These are phyloP conservation scores for Ogataea parapolymorpha DNA, from an alignment of 805 yeast species.

Conservation along the genomic window DNA sequence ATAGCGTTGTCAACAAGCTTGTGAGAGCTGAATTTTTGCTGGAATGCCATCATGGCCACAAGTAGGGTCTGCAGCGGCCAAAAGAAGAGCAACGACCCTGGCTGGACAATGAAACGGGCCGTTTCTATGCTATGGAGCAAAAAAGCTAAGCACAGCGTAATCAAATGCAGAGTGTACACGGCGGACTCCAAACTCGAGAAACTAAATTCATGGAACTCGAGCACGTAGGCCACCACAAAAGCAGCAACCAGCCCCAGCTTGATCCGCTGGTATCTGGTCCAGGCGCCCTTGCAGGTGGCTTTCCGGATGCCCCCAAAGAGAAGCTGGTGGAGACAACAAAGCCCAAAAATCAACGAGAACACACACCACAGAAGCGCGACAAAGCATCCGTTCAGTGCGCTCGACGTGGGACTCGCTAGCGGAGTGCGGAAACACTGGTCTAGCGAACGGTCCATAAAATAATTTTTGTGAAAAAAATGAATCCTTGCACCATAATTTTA, in stretches of 20 bases:
- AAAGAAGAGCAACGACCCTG: constrained; percentile 38
- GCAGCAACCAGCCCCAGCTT: neutral
- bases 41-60: constrained; percentile 15
- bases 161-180: constrained; percentile 2
- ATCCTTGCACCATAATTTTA: constrained; percentile 2
- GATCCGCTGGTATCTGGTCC: constrained; percentile 3
- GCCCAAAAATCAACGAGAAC: constrained; percentile 8
- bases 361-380: constrained; percentile 19
- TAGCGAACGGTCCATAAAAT: neutral
- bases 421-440: constrained; percentile 5
- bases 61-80: constrained; percentile 35
- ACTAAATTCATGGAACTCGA: constrained; percentile 5
- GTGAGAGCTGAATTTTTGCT: constrained; percentile 32
- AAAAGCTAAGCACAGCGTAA: constrained; percentile 27
- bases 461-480: neutral
- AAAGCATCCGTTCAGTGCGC: constrained; percentile 33
- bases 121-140: constrained; percentile 47
- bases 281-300: constrained; percentile 6
- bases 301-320: constrained; percentile 1
- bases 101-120: constrained; percentile 36
- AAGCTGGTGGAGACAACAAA: constrained; percentile 25
- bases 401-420: constrained; percentile 10
- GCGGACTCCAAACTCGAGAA: neutral
- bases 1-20: constrained; percentile 10
- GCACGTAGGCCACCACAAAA: neutral